A percentile compares a stretch with the other conserved stretches of the same genome.
phyloP scores from a whole-genome alignment of 75 land plant species.

The Selaginella tamariscina region DNA sequence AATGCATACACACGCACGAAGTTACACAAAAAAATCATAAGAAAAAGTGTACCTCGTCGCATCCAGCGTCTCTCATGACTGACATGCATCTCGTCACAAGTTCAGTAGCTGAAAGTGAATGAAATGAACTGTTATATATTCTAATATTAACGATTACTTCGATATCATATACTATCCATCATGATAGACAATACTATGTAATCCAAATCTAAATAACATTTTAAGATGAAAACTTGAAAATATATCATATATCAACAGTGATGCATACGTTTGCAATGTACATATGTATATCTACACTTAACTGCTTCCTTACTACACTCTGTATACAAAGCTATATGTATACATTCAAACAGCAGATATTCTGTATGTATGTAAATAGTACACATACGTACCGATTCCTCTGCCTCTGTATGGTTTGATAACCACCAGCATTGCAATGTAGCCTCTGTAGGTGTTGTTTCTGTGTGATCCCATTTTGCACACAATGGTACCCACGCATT shows the following conservation, averaged over 20 bases:
- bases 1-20: not conserved
- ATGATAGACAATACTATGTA: too few relatives aligned
- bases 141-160: too few relatives aligned
- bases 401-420: slow-evolving; percentile 82
- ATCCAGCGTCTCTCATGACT: slow-evolving; percentile 90
- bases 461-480: slow-evolving; percentile 97
- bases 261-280: too few relatives aligned
- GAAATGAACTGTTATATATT: too few relatives aligned
- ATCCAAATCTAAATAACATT: not conserved
- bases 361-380: too few relatives aligned
- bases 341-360: too few relatives aligned
- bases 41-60: slow-evolving; percentile 69
- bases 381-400: slow-evolving; percentile 81
- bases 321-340: slow-evolving; percentile 9
- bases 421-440: slow-evolving; percentile 96
- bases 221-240: too few relatives aligned
- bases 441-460: slow-evolving; percentile 67
- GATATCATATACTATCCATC: too few relatives aligned
- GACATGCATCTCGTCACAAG: slow-evolving; percentile 81
- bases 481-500: slow-evolving; percentile 87
- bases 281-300: too few relatives aligned
- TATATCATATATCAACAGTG: too few relatives aligned
- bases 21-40: not conserved
- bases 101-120: slow-evolving; percentile 59
- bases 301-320: too few relatives aligned